Base-by-base conservation (phyloP, 306 rosid genomes). In the Quercus parvula region DNA sequence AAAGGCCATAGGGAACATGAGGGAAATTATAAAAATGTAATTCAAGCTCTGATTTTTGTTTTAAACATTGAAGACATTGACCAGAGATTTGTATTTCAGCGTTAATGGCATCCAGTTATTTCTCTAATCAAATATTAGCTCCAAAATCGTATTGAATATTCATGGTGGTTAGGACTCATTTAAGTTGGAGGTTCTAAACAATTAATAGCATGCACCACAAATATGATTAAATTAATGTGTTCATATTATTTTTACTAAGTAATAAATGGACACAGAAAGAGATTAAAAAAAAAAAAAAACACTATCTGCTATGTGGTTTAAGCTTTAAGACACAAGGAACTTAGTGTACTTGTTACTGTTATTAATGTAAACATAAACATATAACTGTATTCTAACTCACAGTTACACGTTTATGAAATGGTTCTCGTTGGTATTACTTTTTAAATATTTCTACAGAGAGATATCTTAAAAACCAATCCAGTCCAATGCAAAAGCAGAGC, bases 381-480 rank as follows among this genome's bases (percentile, higher is more conserved):
- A 24, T 38, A 22, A 75, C 78, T 70, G 88, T 74, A 70, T 75
- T 82, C 20, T 82, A 28, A 56, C 77, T 70, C 35, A 62, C 30
- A 54, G 76, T 74, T 66, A 71, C 88, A 77, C 74, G 84, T 80
- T 81, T 73, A 77, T 59, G 62, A 38, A 71, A 79, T 78, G 69
- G 73, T 76, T 54, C 63, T 81, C 68, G 74, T 51, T 81, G 77
- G 72, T 33, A 73, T 49, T 15, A 71, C 64, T 66, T 38, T 28
- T 56, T 56, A 54, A 18, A 38, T 38, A 66, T 82, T 70, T 87
- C 69, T 75, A 69, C 56, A 82, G 59, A 85, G 89, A 79, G 92
- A 84, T 92, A 80, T 87, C 98, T 94, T 92, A 84, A 89, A 89
- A 90, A 62, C 90, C 94, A 94, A 92, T 94, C 93, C 82, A 90